Conservation (phyloP, 1,284 basidiomycete genomes). For the Schizophyllum commune region DNA sequence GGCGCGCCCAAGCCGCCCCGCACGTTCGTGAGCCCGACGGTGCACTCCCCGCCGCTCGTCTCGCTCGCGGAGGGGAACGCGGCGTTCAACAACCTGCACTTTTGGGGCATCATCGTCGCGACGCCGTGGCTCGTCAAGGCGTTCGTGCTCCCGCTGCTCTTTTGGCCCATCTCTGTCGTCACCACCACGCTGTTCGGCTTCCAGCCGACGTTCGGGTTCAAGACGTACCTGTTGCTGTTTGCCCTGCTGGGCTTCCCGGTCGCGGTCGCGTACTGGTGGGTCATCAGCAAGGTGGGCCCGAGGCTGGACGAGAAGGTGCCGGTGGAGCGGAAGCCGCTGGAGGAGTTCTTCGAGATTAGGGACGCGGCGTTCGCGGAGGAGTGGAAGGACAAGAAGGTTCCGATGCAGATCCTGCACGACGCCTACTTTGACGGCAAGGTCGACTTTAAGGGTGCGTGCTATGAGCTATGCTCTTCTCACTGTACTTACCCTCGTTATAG, state of each 20-base stretch:
- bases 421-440: conserved; percentile 96
- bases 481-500: conserved; percentile 29
- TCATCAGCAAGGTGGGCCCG: conserved; percentile 77
- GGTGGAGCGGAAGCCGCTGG: conserved; percentile 82
- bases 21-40: conserved; percentile 41
- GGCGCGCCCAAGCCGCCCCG: neutral
- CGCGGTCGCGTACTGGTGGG: conserved; percentile 84
- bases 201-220: conserved; percentile 63
- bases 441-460: conserved; percentile 79
- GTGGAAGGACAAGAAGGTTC: conserved; percentile 87
- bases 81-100: conserved; percentile 75
- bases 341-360: conserved; percentile 88
- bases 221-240: conserved; percentile 80
- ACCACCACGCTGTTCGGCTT: neutral
- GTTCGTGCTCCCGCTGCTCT: conserved; percentile 50
- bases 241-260: conserved; percentile 72
- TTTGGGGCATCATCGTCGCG: conserved; percentile 69
- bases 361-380: conserved; percentile 74
- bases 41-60: conserved; percentile 77
- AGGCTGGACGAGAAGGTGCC: conserved; percentile 84
- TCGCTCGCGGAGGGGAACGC: conserved; percentile 85
- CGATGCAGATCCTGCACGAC: conserved; percentile 97
- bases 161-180: neutral
- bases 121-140: conserved; percentile 81
- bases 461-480: conserved; percentile 6